Evolutionary conservation across 2,329 filamentous ascomycete species (phyloP), one percentile per base, ranked within the genome.

Genomic region (Calonectria leucothoes): DNA sequence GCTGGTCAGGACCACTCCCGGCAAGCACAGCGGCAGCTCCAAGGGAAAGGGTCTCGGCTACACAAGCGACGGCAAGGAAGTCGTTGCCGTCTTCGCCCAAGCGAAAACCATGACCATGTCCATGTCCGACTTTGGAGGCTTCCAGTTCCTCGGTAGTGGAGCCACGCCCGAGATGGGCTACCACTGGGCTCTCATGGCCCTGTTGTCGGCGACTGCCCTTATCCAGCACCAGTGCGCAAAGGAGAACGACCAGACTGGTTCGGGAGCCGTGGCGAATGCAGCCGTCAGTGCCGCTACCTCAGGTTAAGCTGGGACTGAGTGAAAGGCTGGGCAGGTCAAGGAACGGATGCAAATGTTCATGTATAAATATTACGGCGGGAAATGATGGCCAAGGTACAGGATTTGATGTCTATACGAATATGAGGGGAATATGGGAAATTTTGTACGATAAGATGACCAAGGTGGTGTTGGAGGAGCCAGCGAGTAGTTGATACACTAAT

Each of bases 1-100:
- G 69, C 73, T 76, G 20, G 73, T 76, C 7, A 66, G 71, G 12
- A 55, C 77, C 5, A 74, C 69, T 8, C 67, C 49, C 7, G 10
- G 35, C 20, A 45, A 29, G 11, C 29, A 14, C 42, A 45, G 23
- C 42, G 42, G 42, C 42, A 23, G 42, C 42, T 45, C 42, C 42
- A 4, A 2, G 23, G 42, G 42, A 45, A 45, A 33, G 1, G 23
- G 39, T 8, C 15, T 52, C 51, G 39, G 69, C 17, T 66, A 59
- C 5, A 5, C 63, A 4, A 65, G 49, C 12, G 68, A 65, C 10
- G 59, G 48, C 33, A 42, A 70, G 14, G 59, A 67, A 23, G 65
- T 70, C 20, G 68, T 66, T 12, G 59, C 49, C 1, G 27, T 70
- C 4, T 57, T 70, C 6, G 35, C 49, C 7, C 20, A 23, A 23